Base-by-base conservation (phyloP, 164 flowering plant genomes). In the Dillenia suffruticosa region DNA sequence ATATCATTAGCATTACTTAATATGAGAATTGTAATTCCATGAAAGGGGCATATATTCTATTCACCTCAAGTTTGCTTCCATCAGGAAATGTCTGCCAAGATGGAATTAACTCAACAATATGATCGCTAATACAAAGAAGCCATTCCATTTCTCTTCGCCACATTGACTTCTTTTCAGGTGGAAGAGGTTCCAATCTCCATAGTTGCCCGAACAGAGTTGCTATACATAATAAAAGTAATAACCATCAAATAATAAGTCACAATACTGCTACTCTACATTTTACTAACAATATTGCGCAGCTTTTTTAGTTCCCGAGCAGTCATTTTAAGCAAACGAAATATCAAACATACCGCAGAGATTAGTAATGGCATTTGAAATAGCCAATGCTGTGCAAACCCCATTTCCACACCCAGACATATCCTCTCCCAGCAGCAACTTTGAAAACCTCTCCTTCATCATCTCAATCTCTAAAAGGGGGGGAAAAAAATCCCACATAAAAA, bases 351-450 rank as follows among this genome's bases (percentile, higher is more conserved):
- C 95, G 75, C 76, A 84, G 19, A 88, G 85, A 76, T 88, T 88
- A 43, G 95, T 88, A 59, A 88, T 86, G 64, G 95, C 95, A 75
- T 88, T 88, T 24, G 89, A 86, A 51, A 88, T 74, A 26, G 91
- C 86, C 69, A 88, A 63, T 14, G 95, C 89, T 44, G 95, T 78
- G 53, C 76, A 78, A 50, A 88, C 95, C 47, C 95, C 95, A 51
- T 79, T 82, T 46, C 95, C 95, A 64, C 80, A 72, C 11, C 95
- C 95, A 0, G 95, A 88, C 95, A 88, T 88, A 66, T 88, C 95
- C 66, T 88, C 95, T 26, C 95, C 95, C 49, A 88, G 82, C 69
- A 88, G 66, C 81, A 88, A 67, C 66, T 88, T 88, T 60, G 91
- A 64, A 71, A 88, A 86, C 58, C 89, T 82, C 69, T 88, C 91